phyloP scores from a whole-genome alignment of 1,284 basidiomycete species.

The Lignosus rhinocerotis region DNA sequence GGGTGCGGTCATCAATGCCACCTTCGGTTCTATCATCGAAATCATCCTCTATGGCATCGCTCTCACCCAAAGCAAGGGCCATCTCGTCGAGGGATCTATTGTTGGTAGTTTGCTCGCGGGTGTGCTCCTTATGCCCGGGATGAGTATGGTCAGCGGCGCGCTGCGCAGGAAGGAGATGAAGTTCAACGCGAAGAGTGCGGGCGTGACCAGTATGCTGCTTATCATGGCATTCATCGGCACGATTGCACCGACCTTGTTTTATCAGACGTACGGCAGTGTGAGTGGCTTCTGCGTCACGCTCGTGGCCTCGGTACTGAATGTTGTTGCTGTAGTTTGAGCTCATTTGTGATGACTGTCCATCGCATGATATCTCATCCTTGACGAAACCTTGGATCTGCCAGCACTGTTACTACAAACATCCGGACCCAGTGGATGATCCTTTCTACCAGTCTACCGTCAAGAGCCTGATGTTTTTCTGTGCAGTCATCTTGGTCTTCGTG shows the following conservation, averaged over 20 bases:
- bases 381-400: slow-evolving; percentile 80
- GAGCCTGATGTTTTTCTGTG: slow-evolving; percentile 93
- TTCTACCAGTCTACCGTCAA: slow-evolving; percentile 98
- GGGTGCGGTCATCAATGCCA: slow-evolving; percentile 99
- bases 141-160: slow-evolving; percentile 96
- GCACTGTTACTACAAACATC: slow-evolving; percentile 94
- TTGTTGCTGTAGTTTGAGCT: slow-evolving; percentile 78
- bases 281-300: slow-evolving; percentile 38
- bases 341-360: slow-evolving; percentile 89
- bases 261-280: slow-evolving; percentile 97
- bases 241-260: slow-evolving; percentile 94
- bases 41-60: slow-evolving; percentile 94
- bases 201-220: slow-evolving; percentile 98
- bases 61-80: slow-evolving; percentile 86
- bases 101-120: slow-evolving; percentile 94
- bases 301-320: slow-evolving; percentile 6
- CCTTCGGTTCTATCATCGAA: slow-evolving; percentile 98
- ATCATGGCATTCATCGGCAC: slow-evolving; percentile 99
- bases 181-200: slow-evolving; percentile 98
- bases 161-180: slow-evolving; percentile 91
- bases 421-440: slow-evolving; percentile 89
- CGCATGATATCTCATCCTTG: slow-evolving; percentile 27
- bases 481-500: slow-evolving; percentile 85
- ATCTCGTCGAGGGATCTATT: slow-evolving; percentile 95
- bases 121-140: slow-evolving; percentile 95